These are phyloP conservation scores for Polygonum maritimum DNA, from an alignment of 148 eudicot genomes.

Conservation along the genomic window DNA sequence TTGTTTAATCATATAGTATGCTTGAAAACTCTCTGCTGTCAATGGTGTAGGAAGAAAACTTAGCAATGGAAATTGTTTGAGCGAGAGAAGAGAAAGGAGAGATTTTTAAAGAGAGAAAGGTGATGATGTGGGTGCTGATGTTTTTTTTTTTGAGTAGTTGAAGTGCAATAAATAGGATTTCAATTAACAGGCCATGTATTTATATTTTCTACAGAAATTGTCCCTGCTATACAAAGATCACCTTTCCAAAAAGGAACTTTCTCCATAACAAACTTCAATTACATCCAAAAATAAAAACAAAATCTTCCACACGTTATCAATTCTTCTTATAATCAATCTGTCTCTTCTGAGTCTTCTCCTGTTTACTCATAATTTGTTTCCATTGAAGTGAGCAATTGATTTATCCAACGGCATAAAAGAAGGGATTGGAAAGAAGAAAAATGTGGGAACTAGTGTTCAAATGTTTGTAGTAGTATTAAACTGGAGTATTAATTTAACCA, in stretches of 20 bases:
- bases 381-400: neutral
- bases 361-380: neutral
- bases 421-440: neutral
- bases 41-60: neutral
- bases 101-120: neutral
- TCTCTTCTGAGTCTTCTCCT: neutral
- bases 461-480: neutral
- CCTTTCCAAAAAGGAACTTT: neutral
- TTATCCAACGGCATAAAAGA: neutral
- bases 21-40: neutral
- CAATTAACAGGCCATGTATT: neutral
- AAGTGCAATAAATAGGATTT: constrained; percentile 2
- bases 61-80: neutral
- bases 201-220: neutral
- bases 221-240: neutral
- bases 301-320: neutral
- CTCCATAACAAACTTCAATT: neutral
- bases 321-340: neutral
- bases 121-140: neutral
- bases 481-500: neutral
- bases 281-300: neutral
- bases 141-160: neutral
- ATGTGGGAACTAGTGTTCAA: neutral
- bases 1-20: neutral
- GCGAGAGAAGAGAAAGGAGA: neutral